Percentiles rank a stretch among this genome's conserved stretches.
phyloP scores from a whole-genome alignment of 495 filamentous ascomycete genomes.

The Aspergillus baeticus region DNA sequence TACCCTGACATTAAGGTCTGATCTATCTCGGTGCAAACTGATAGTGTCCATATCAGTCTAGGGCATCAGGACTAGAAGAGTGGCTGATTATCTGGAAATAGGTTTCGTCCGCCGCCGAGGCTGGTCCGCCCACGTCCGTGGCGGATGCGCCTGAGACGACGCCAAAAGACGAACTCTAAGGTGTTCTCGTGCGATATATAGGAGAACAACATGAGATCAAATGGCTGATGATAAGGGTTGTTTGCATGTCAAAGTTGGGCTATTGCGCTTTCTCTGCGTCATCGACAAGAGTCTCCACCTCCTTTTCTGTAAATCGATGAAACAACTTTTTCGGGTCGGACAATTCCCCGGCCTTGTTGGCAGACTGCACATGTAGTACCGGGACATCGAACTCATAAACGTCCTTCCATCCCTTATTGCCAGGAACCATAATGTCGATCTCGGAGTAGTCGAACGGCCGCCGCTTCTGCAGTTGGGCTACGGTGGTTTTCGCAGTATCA shows the following conservation, averaged over 20 bases:
- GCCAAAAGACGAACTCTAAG: neutral
- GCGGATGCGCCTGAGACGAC: neutral
- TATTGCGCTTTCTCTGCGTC: constrained; percentile 42
- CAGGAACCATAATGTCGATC: constrained; percentile 70
- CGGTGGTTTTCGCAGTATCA: constrained; percentile 66
- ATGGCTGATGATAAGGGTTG: neutral
- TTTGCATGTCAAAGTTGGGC: neutral
- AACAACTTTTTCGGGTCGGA: constrained; percentile 74
- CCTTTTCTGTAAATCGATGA: constrained; percentile 71
- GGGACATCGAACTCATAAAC: constrained; percentile 90
- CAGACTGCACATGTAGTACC: constrained; percentile 67
- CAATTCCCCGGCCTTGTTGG: constrained; percentile 33
- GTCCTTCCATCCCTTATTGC: constrained; percentile 67
- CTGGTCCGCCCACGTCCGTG: neutral
- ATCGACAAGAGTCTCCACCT: constrained; percentile 72
- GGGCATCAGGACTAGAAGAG: too few species aligned
- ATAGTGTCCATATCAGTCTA: neutral
- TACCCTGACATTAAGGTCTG: constrained; percentile 17
- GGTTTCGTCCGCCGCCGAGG: neutral
- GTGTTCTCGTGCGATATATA: neutral
- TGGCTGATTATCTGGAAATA: neutral
- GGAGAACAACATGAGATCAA: neutral
- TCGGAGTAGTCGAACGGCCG: constrained; percentile 75
- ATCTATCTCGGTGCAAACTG: neutral
- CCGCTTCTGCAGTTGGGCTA: constrained; percentile 67